Evolutionary conservation across 106 monocot genomes (phyloP), one percentile per base, ranked within the genome.

Genomic region (Platanthera guangdongensis): DNA sequence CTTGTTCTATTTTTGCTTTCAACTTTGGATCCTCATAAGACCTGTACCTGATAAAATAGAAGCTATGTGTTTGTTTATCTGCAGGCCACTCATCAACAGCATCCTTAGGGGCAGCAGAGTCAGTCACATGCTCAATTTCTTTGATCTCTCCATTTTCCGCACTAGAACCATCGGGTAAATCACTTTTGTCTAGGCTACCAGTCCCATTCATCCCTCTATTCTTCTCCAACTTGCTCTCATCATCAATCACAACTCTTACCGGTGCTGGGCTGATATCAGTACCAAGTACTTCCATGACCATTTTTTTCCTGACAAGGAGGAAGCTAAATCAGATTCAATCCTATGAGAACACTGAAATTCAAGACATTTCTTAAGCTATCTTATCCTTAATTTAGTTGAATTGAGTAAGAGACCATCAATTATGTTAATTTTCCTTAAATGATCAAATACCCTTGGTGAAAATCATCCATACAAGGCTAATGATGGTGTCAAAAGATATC

Each of bases 71-170:
- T 79, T 91, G 63, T 77, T 90, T 87, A 59, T 82, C 82, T 71
- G 53, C 84, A 77, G 91, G 91, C 97, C 97, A 99, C 62, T 94
- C 91, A 51, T 88, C 97, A 16, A 79, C 75, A 75, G 86, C 97
- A 90, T 94, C 87, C 81, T 92, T 89, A 10, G 87, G 94, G 68
- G 82, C 50, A 52, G 65, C 79, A 21, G 72, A 50, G 83, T 18
- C 68, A 5, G 74, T 50, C 25, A 12, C 48, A 28, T 62, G 54
- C 28, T 80, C 79, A 21, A 7, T 69, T 63, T 75, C 84, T 77
- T 85, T 82, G 9, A 25, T 22, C 32, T 32, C 78, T 76, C 80
- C 86, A 80, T 80, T 84, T 14, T 64, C 28, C 80, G 51, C 82
- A 69, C 51, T 75, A 53, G 70, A 52, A 52, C 32, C 79, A 54